phyloP scores from a whole-genome alignment of 257 asterid genomes.

The Nicotiana otophora region DNA sequence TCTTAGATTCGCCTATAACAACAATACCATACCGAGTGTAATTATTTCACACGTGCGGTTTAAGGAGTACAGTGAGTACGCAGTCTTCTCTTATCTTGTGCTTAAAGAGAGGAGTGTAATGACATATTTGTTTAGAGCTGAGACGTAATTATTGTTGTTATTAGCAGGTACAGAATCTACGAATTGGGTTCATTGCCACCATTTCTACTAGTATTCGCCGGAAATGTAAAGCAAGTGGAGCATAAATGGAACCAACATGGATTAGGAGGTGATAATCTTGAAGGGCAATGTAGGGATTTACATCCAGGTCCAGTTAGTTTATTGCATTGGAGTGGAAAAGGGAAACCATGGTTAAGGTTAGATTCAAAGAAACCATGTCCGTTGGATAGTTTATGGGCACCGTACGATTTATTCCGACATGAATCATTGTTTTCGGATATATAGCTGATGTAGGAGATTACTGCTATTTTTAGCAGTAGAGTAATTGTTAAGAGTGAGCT shows the following conservation, averaged over 20 bases:
- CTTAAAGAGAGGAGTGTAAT: no score
- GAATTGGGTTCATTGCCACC: conserved; percentile 79
- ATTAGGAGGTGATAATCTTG: conserved; percentile 71
- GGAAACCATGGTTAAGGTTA: conserved; percentile 83
- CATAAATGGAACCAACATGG: conserved; percentile 93
- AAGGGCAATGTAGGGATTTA: conserved; percentile 64
- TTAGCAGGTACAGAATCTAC: conserved; percentile 41
- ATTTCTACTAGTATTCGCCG: conserved; percentile 58
- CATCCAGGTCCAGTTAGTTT: conserved; percentile 89
- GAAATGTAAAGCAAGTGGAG: conserved; percentile 59
- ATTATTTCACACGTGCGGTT: no score
- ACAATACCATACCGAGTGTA: no score
- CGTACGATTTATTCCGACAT: conserved; percentile 62
- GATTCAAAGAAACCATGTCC: conserved; percentile 76
- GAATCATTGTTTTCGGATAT: conserved; percentile 44
- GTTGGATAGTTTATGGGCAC: conserved; percentile 73
- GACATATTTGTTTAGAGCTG: no score
- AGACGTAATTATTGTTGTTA: no score
- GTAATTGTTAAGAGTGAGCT: conserved; percentile 24
- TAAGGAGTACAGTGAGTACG: no score
- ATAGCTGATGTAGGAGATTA: conserved; percentile 31
- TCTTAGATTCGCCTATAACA: no score
- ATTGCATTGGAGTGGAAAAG: conserved; percentile 89
- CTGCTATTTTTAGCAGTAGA: conserved; percentile 10
- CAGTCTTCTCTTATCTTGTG: no score